phyloP scores from a whole-genome alignment of 1,284 basidiomycete genomes.

The Puccinia triticina region DNA sequence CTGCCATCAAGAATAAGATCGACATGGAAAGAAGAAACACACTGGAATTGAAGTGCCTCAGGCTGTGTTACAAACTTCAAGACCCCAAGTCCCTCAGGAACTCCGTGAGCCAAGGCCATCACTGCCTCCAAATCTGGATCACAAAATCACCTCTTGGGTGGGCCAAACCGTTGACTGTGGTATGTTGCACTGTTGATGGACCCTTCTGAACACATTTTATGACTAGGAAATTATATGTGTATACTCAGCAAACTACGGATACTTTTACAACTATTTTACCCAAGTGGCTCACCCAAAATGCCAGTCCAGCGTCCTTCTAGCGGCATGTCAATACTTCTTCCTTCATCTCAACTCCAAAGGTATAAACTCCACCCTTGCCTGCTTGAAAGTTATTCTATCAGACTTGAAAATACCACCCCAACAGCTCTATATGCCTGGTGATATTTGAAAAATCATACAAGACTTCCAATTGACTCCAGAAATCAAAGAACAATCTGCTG shows the following conservation, averaged over 20 bases:
- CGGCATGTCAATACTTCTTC: constrained; percentile 16
- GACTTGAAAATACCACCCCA: background rate
- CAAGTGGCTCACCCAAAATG: background rate
- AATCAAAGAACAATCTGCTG: constrained; percentile 22
- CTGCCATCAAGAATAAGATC: background rate
- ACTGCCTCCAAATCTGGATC: background rate
- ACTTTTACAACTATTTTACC: background rate
- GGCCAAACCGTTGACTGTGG: background rate
- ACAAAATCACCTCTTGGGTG: background rate
- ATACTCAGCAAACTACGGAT: background rate
- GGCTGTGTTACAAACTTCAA: background rate
- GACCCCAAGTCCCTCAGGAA: background rate
- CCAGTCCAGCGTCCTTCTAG: background rate
- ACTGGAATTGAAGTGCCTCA: background rate
- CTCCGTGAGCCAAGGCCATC: background rate
- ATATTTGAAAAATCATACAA: background rate
- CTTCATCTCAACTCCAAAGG: background rate
- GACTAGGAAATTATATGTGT: background rate
- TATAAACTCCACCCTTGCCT: background rate
- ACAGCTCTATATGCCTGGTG: background rate
- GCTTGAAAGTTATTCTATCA: background rate
- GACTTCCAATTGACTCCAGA: background rate
- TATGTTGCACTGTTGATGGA: background rate
- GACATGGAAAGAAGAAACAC: background rate
- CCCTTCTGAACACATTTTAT: too few relatives aligned